Conservation (phyloP, 2,329 filamentous ascomycete species). For the Coniella lustricola region DNA sequence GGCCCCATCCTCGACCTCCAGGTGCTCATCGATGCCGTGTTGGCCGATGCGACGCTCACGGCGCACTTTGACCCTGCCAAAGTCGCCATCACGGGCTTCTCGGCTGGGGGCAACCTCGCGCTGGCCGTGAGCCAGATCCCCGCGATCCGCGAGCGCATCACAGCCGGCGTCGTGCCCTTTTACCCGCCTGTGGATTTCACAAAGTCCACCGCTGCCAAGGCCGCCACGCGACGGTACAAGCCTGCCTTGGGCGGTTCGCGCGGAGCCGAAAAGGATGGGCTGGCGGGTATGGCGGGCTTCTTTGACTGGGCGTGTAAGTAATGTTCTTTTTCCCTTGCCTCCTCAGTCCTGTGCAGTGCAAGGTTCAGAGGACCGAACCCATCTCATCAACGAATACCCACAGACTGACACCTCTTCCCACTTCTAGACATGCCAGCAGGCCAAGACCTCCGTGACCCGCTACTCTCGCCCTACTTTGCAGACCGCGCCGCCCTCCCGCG, state of each 20-base stretch:
- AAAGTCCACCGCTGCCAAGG: slow-evolving; percentile 23
- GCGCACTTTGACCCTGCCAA: slow-evolving; percentile 30
- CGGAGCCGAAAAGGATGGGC: slow-evolving; percentile 20
- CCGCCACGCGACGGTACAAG: slow-evolving; percentile 30
- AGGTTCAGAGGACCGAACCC: too few relatives aligned
- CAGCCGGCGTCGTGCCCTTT: slow-evolving; percentile 32
- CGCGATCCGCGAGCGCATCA: slow-evolving; percentile 25
- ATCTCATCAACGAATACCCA: too few relatives aligned
- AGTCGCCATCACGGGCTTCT: slow-evolving; percentile 41
- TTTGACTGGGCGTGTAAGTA: slow-evolving; percentile 34
- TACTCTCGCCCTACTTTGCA: slow-evolving; percentile 33
- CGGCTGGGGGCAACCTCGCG: slow-evolving; percentile 43
- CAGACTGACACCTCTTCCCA: not conserved
- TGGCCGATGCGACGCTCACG: slow-evolving; percentile 36
- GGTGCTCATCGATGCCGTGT: slow-evolving; percentile 33
- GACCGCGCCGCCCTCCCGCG: slow-evolving; percentile 29
- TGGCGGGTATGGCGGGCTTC: slow-evolving; percentile 22
- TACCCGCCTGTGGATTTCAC: slow-evolving; percentile 39
- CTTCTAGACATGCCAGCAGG: slow-evolving; percentile 26
- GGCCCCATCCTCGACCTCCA: slow-evolving; percentile 37
- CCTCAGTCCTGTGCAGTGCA: too few relatives aligned
- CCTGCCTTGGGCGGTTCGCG: slow-evolving; percentile 25
- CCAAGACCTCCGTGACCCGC: slow-evolving; percentile 28
- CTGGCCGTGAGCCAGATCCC: slow-evolving; percentile 35
- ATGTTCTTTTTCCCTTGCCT: not conserved